Evolutionary conservation across 2,329 filamentous ascomycete species (phyloP), one percentile per base, ranked within the genome.

Genomic region (Fusarium sp.): DNA sequence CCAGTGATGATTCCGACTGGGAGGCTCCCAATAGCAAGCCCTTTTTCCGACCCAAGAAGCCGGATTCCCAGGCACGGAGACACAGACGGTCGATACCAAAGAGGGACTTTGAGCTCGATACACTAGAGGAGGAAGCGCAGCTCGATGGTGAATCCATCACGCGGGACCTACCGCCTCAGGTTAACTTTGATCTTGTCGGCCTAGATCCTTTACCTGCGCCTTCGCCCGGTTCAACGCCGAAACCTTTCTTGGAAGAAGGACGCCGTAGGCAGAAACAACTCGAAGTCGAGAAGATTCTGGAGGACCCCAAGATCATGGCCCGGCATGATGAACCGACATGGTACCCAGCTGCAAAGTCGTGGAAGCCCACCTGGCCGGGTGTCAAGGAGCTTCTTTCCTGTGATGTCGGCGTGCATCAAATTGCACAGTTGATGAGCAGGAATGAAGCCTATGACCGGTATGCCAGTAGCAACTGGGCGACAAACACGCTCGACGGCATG

Each of bases 301-400:
- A 17, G 17, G 20, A 40, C 15, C 12, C 6, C 3, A 30, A 20
- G 45, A 22, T 66, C 15, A 5, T 12, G 17, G 15, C 4, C 17
- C 64, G 64, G 11, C 45, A 35, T 43, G 5, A 20, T 22, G 15
- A 17, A 20, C 22, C 7, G 10, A n/a, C n/a, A 6, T 2, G 8
- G 14, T 6, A 12, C 7, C 20, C 12, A 27, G 33, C 11, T 7
- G 43, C 38, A 12, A 20, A 47, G 7, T 45, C n/a, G 15, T 56
- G 47, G n/a, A 65, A 62, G 22, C 60, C 54, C 30, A 64, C 76
- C 14, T 80, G 79, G 79, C 66, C 64, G 12, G 76, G 74, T 1
- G 65, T 80, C 7, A 56, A 68, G 2, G 72, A 78, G 43, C 52
- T 83, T 7, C 52, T 81, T 22, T 63, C 74, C 12, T 74, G 71